Percentiles rank a stretch among this genome's conserved stretches.
Evolutionary conservation across 2,329 filamentous ascomycete species (phyloP).

Genomic region (Xylaria sp.): DNA sequence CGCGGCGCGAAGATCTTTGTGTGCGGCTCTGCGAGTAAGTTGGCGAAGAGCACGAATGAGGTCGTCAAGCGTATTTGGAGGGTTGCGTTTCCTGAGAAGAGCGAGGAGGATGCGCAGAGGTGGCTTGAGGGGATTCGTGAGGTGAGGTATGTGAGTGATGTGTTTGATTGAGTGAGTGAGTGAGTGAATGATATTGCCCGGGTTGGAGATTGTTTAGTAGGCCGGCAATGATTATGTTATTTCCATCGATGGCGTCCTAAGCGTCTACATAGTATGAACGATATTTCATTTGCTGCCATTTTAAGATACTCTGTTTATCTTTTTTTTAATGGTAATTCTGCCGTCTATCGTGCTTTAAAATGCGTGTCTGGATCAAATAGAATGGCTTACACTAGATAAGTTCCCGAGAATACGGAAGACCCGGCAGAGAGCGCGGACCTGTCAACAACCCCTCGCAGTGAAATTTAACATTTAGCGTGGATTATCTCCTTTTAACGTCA

Average conservation of each 20-base stretch:
- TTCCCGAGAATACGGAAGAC: too few relatives aligned
- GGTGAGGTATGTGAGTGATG: slow-evolving; percentile 40
- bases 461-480: too few relatives aligned
- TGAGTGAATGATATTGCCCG: not conserved
- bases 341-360: not conserved
- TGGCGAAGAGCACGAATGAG: slow-evolving; percentile 37
- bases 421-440: too few relatives aligned
- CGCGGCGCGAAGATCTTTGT: slow-evolving; percentile 32
- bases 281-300: not conserved
- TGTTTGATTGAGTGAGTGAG: slow-evolving; percentile 35
- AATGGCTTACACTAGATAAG: not conserved
- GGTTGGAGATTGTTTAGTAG: not conserved
- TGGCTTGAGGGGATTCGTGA: slow-evolving; percentile 38
- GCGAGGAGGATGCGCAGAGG: slow-evolving; percentile 34
- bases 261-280: not conserved
- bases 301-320: too few relatives aligned
- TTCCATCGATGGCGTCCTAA: not conserved
- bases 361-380: not conserved
- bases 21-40: slow-evolving; percentile 34
- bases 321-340: too few relatives aligned
- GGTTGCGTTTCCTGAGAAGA: slow-evolving; percentile 26
- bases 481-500: too few relatives aligned
- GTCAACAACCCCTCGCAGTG: too few relatives aligned
- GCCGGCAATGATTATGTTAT: not conserved
- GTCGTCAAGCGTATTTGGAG: slow-evolving; percentile 33